These are phyloP conservation scores for Trichophyton simii DNA, from an alignment of 2,329 filamentous ascomycete species.

Conservation along the genomic window DNA sequence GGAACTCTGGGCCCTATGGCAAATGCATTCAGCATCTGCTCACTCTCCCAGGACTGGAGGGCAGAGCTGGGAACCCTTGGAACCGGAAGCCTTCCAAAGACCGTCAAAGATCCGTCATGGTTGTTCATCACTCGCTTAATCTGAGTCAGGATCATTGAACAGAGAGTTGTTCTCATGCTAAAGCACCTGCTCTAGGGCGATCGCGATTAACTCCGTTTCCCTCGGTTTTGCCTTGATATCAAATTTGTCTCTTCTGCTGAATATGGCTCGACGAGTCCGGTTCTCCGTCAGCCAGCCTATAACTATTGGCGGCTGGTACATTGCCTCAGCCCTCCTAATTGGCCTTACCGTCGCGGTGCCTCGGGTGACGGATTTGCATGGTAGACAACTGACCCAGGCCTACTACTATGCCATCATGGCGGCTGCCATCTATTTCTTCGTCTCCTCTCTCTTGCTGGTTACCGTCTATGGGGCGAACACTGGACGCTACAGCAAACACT, in stretches of 20 bases:
- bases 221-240: slow-evolving; percentile 42
- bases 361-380: slow-evolving; percentile 25
- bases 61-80: slow-evolving; percentile 37
- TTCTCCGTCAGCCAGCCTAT: slow-evolving; percentile 48
- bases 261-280: slow-evolving; percentile 45
- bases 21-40: slow-evolving; percentile 43
- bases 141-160: neutral
- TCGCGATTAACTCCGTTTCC: slow-evolving; percentile 45
- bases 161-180: neutral
- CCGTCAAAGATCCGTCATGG: slow-evolving; percentile 44
- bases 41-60: slow-evolving; percentile 45
- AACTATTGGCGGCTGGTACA: slow-evolving; percentile 47
- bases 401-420: slow-evolving; percentile 51
- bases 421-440: slow-evolving; percentile 44
- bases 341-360: slow-evolving; percentile 39
- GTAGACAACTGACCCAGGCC: slow-evolving; percentile 41
- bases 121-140: slow-evolving; percentile 16
- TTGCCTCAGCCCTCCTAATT: slow-evolving; percentile 43
- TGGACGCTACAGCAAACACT: slow-evolving; percentile 44
- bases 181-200: slow-evolving; percentile 26
- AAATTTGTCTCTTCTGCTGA: slow-evolving; percentile 44
- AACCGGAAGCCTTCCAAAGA: slow-evolving; percentile 33
- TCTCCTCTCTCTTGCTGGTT: slow-evolving; percentile 42
- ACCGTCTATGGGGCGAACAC: slow-evolving; percentile 45
- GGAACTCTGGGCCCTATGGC: slow-evolving; percentile 45